A percentile compares a stretch with the other conserved stretches of the same genome.
These are phyloP conservation scores for Vachellia pachyceras DNA, from an alignment of 306 rosid genomes.

Conservation along the genomic window DNA sequence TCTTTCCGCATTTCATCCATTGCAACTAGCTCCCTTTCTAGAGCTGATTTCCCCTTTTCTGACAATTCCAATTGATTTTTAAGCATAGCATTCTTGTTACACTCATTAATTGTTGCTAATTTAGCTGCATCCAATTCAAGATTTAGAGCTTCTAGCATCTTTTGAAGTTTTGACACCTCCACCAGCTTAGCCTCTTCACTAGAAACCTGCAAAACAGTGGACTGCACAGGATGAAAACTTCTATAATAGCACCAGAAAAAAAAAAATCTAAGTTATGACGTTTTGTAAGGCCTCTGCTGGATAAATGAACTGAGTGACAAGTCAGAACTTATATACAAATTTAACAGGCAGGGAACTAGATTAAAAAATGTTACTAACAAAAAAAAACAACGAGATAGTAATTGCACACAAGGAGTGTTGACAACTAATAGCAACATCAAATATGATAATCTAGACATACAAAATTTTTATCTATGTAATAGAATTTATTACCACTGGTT, in stretches of 20 bases:
- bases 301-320: conserved; percentile 21
- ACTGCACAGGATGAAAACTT: conserved; percentile 29
- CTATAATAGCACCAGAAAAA: conserved; percentile 23
- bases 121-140: conserved; percentile 92
- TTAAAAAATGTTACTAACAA: conserved; percentile 21
- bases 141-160: conserved; percentile 72
- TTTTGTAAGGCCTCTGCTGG: conserved; percentile 23
- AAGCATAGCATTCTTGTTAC: conserved; percentile 89
- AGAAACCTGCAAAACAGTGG: conserved; percentile 71
- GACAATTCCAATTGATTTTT: conserved; percentile 86
- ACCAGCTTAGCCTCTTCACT: conserved; percentile 81
- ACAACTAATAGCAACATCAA: not conserved
- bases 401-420: conserved; percentile 2
- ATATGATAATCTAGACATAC: not conserved
- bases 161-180: conserved; percentile 77
- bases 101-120: conserved; percentile 86
- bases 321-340: conserved; percentile 3
- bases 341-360: conserved; percentile 14
- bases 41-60: conserved; percentile 71
- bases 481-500: conserved; percentile 12
- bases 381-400: not conserved
- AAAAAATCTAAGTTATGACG: conserved; percentile 13
- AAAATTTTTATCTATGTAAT: not conserved
- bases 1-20: conserved; percentile 79
- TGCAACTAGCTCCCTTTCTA: conserved; percentile 73